Evolutionary conservation across 768 basidiomycete genomes (phyloP).

Genomic region (Pulveroboletus frians): DNA sequence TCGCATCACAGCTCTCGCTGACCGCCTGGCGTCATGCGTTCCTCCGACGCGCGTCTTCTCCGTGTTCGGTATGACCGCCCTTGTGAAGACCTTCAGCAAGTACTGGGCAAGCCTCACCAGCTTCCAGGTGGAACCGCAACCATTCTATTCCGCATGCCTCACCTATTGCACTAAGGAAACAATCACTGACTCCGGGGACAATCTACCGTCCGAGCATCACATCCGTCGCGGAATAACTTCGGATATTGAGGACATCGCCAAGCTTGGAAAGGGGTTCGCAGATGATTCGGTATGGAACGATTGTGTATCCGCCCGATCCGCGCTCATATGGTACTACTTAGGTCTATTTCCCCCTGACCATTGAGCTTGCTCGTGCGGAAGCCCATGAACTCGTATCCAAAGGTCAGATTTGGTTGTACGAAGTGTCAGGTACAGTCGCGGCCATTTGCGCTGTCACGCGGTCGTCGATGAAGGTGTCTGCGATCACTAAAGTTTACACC

Average conservation of each 20-base stretch:
- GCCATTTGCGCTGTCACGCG: constrained; percentile 56
- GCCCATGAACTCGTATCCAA: constrained; percentile 44
- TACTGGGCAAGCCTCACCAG: constrained; percentile 42
- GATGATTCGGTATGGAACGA: constrained; percentile 42
- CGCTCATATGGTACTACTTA: constrained; percentile 18
- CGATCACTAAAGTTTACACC: constrained; percentile 58
- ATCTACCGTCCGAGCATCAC: constrained; percentile 31
- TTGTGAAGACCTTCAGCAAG: constrained; percentile 40
- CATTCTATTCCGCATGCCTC: constrained; percentile 49
- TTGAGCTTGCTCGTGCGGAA: constrained; percentile 38
- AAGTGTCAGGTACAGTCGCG: constrained; percentile 37
- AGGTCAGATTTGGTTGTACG: constrained; percentile 51
- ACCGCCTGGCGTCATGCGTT: constrained; percentile 35
- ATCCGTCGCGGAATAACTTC: constrained; percentile 35
- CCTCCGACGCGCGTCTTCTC: constrained; percentile 45
- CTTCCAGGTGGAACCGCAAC: constrained; percentile 34
- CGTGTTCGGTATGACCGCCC: constrained; percentile 40
- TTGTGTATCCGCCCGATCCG: neutral
- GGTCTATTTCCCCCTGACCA: constrained; percentile 42
- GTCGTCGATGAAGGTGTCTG: constrained; percentile 43
- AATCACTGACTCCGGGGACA: constrained; percentile 23
- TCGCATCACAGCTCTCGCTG: constrained; percentile 35
- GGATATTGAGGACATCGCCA: constrained; percentile 39
- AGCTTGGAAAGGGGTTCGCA: constrained; percentile 48
- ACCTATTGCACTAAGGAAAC: constrained; percentile 40